Base-by-base conservation (phyloP, 2,329 filamentous ascomycete genomes). In the Trichoderma sp. region DNA sequence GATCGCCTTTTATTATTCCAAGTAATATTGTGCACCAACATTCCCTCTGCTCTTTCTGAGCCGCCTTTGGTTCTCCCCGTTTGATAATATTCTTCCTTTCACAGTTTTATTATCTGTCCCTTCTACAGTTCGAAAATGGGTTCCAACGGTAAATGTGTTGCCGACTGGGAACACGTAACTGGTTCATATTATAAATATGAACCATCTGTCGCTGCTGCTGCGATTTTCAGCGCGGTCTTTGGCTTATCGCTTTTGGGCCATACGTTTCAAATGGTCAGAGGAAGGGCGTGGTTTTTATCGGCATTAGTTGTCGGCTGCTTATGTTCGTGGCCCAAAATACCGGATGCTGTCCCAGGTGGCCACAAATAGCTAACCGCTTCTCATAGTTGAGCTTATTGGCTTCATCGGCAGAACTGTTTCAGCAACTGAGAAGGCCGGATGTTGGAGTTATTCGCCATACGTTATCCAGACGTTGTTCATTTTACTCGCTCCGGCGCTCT, bases 111-210 rank as follows among this genome's bases (percentile, higher is more conserved):
- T 48, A 52, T 32, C 12, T 17, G 17, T 32, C 10, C n/a, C 13
- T 32, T 19, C 3, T 3, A 8, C n/a, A 15, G 9, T 15, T 48
- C 3, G 19, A 34, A 57, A 7, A 60, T 48, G 57, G 22, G 57
- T 45, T 12, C 7, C 12, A 12, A 7, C 10, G 25, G 34, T 22
- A 60, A 19, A n/a, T 60, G 37, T n/a, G 48, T 42, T 4, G 10
- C 57, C 3, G 22, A 60, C 17, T 60, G 57, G 57, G 17, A 60
- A 10, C 37, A 60, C 19, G 27, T 32, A 4, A 9, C 57, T 2
- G 45, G 32, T 48, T 48, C 57, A 5, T 48, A 48, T 22, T 60
- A 60, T n/a, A 60, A 48, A 60, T 60, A 60, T 48, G 57, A 45
- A 10, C 57, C 57, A 12, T 60, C 57, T 19, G 37, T 60, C 13